Conservation (phyloP, 2,329 filamentous ascomycete genomes). For the Neocatenulostroma microsporum region DNA sequence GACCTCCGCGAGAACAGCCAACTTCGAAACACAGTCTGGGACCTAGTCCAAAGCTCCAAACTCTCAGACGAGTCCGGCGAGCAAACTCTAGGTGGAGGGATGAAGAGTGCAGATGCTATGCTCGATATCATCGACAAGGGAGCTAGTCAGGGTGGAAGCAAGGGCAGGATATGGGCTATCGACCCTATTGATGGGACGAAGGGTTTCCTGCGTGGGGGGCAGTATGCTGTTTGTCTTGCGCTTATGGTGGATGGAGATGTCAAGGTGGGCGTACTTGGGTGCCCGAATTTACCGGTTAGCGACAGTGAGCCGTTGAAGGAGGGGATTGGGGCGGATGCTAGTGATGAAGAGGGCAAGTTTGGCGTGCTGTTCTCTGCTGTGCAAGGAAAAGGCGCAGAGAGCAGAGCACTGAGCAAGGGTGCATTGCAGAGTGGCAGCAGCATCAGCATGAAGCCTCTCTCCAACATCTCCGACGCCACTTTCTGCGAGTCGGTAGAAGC, state of each 20-base stretch:
- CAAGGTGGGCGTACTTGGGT: conserved; percentile 87
- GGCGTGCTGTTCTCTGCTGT: conserved; percentile 88
- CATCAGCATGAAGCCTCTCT: conserved; percentile 73
- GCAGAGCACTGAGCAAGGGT: conserved; percentile 58
- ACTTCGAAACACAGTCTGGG: conserved; percentile 73
- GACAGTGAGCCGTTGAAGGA: conserved; percentile 64
- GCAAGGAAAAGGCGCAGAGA: conserved; percentile 68
- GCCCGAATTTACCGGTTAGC: conserved; percentile 87
- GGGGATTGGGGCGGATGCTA: conserved; percentile 65
- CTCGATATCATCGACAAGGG: conserved; percentile 51
- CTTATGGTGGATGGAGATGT: conserved; percentile 90
- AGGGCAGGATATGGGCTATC: conserved; percentile 85
- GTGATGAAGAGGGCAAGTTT: conserved; percentile 59
- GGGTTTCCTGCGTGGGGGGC: conserved; percentile 89
- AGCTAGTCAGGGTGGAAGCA: conserved; percentile 61
- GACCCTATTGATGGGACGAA: conserved; percentile 98
- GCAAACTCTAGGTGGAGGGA: conserved; percentile 57
- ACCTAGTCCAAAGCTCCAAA: conserved; percentile 64
- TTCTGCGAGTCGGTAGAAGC: conserved; percentile 98
- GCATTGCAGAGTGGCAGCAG: conserved; percentile 48
- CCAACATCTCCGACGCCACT: conserved; percentile 68
- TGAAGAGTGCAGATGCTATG: conserved; percentile 58
- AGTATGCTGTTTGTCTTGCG: conserved; percentile 92
- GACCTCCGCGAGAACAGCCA: conserved; percentile 63
- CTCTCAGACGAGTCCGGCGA: conserved; percentile 61